Evolutionary conservation across 495 filamentous ascomycete species (phyloP), one percentile per base, ranked within the genome.

Genomic region (Hyaloscypha hepaticicola): DNA sequence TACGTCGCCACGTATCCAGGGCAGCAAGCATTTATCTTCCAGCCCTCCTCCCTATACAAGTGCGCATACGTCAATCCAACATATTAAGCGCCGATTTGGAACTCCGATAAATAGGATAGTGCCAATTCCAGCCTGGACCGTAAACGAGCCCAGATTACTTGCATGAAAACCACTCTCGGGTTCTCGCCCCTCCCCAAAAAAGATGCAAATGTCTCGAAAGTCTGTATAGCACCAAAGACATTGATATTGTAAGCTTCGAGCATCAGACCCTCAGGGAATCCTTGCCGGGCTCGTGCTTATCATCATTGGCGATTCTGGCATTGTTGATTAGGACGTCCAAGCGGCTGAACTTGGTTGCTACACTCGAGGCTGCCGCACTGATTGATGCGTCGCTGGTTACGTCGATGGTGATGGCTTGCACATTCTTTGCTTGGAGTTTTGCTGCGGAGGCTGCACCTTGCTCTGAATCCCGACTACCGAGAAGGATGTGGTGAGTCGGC

Each of bases 31-130:
- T 78, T 88, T 0, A 85, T 79, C 72, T 88, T 88, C 3, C 88
- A 85, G 0, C 83, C 83, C 63, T 89, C 85, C 16, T 82, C 76
- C 59, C 75, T 73, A 52, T 88, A 69, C 9, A 77, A 67, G 5
- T 78, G 73, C 28, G 69, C 48, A 83, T 83, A 89, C 59, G 82
- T 79, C 41, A 77, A 73, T 83, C 84, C 73, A 88, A 21, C 86
- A 88, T 88, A 63, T 88, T 88, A 64, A 90, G 63, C 12, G 79
- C 86, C 0, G 83, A 79, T 76, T 90, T 88, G 25, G 76, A 68
- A 59, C 73, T 75, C 7, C 85, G 80, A 68, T 89, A 88, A 7
- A 73, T 51, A 24, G 64, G 41, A 28, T 48, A 62, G 41, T 62
- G 22, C 57, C 61, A 12, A 21, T 78, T 24, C 82, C 81, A 38